These are phyloP conservation scores for Polygonum aviculare DNA, from an alignment of 148 eudicot genomes.

Conservation along the genomic window DNA sequence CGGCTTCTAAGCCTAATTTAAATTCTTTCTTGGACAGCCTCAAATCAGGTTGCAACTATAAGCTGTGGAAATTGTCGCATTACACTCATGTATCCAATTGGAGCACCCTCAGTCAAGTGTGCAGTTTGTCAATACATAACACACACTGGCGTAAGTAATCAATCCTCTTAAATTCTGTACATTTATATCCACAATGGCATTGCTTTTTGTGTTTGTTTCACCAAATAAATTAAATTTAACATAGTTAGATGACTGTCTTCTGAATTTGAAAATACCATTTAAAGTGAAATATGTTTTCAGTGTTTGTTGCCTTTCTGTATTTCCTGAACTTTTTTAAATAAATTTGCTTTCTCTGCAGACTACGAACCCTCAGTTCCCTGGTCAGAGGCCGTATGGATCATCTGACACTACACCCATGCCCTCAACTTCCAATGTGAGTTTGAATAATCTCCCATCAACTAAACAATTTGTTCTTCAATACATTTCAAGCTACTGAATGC, in stretches of 20 bases:
- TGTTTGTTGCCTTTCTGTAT: no score
- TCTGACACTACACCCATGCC: conserved; percentile 25
- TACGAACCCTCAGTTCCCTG: conserved; percentile 32
- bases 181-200: neutral
- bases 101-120: conserved; percentile 91
- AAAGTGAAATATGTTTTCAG: no score
- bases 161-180: neutral
- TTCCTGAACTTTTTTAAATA: neutral
- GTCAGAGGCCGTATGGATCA: conserved; percentile 34
- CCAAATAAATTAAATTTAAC: no score
- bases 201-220: conserved; percentile 1
- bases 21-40: conserved; percentile 19
- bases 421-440: conserved; percentile 33
- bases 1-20: neutral
- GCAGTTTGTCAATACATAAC: conserved; percentile 83
- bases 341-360: conserved; percentile 21
- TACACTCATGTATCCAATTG: conserved; percentile 74
- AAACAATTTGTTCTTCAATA: neutral
- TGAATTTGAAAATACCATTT: neutral
- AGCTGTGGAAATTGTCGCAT: conserved; percentile 77
- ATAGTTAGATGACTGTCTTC: neutral
- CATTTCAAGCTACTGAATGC: neutral
- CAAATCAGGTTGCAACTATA: conserved; percentile 62
- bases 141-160: conserved; percentile 55
- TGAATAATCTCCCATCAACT: neutral